Evolutionary conservation across 148 eudicot genomes (phyloP).

Genomic region (Fagopyrum tataricum): DNA sequence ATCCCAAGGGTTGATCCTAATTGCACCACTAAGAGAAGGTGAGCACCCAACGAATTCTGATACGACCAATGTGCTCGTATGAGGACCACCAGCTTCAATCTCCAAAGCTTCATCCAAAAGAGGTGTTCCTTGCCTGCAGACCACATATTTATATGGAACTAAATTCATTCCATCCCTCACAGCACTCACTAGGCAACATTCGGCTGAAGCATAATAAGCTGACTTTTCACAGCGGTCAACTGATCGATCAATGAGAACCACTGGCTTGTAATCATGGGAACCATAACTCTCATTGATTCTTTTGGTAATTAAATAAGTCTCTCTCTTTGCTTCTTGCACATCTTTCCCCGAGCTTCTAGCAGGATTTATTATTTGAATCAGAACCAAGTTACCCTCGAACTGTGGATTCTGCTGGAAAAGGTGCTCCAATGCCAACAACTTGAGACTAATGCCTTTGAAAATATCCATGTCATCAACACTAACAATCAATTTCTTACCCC

Average conservation of each 20-base stretch:
- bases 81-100: neutral
- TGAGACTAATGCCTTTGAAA: slow-evolving; percentile 8
- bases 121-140: slow-evolving; percentile 12
- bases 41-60: too few relatives aligned
- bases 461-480: slow-evolving; percentile 7
- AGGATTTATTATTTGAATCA: slow-evolving; percentile 10
- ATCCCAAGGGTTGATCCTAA: too few relatives aligned
- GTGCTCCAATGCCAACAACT: slow-evolving; percentile 10
- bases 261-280: slow-evolving; percentile 7
- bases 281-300: slow-evolving; percentile 12
- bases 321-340: slow-evolving; percentile 10
- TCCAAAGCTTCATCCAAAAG: neutral
- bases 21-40: too few relatives aligned
- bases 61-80: neutral
- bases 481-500: slow-evolving; percentile 7
- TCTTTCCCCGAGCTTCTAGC: slow-evolving; percentile 12
- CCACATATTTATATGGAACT: slow-evolving; percentile 9
- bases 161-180: slow-evolving; percentile 12
- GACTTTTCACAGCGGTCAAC: slow-evolving; percentile 11
- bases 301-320: slow-evolving; percentile 4
- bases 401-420: slow-evolving; percentile 3
- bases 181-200: slow-evolving; percentile 9
- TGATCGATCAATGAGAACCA: slow-evolving; percentile 6
- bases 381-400: neutral
- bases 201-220: slow-evolving; percentile 6